Evolutionary conservation across 73 alveolate species (phyloP), one percentile per base, ranked within the genome.

Genomic region (Loxodes magnus): DNA sequence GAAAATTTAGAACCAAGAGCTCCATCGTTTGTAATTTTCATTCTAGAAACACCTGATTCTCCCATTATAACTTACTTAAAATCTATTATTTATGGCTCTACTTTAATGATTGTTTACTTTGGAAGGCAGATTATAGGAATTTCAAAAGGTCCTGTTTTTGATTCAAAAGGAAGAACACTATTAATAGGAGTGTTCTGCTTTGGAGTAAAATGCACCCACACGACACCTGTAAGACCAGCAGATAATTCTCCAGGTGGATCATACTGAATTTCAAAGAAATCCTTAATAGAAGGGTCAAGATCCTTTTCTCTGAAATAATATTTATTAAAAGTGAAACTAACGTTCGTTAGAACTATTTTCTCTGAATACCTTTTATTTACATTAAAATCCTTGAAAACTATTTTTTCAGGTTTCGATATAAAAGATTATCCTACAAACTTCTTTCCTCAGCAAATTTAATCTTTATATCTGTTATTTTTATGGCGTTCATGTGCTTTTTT

Each of bases 181-280:
- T 77, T 70, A 24, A 88, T 88, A 71, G 87, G 97, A 67, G 79
- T 74, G 57, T 92, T 92, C 14, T 88, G 78, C 71, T 88, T 56
- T 3, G 98, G 97, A 25, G 93, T 84, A 57, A 92, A 92, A 20
- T 93, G 77, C 21, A 92, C 66, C 35, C 92, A 64, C 37, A 92
- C 84, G 10, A 87, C 77, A 43, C 97, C 82, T 3, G 98, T 87
- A 49, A 92, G 84, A n/a, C 98, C 98, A 12, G 98, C 98, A 5
- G 97, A 88, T 63, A 92, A 87, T 50, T 97, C 64, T 10, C 98
- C 98, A 24, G 94, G 86, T 5, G 97, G 96, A 27, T 90, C 84
- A 62, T 79, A 92, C 50, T 79, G 71, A 9, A 92, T 78, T 31
- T 83, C 92, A 62, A 92, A 88, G 77, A 88, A 92, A 59, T 92